Conservation (phyloP, 2,329 filamentous ascomycete species). For the Beauveria scarabaeidicola region DNA sequence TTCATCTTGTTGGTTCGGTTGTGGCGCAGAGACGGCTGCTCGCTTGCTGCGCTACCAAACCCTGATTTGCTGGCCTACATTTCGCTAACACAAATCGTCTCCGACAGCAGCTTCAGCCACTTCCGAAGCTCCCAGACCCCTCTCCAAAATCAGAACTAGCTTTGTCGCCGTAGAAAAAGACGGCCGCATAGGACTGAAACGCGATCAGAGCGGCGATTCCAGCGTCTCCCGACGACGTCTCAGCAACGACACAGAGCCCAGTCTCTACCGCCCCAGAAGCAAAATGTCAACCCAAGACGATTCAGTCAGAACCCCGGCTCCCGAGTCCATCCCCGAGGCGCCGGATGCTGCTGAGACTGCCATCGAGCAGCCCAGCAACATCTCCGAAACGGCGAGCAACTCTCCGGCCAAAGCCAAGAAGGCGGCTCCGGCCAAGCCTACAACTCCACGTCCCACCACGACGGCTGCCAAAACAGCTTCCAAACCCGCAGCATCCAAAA, state of each 20-base stretch:
- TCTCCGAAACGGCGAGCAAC: conserved; percentile 16
- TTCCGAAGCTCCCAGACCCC: conserved; percentile 50
- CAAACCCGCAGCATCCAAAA: conserved; percentile 16
- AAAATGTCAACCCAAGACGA: conserved; percentile 22
- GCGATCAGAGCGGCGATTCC: conserved; percentile 30
- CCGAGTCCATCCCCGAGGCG: conserved; percentile 8
- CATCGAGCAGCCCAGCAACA: conserved; percentile 6
- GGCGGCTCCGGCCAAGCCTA: conserved; percentile 7
- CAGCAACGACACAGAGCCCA: conserved; percentile 28
- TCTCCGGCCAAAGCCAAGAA: conserved; percentile 19
- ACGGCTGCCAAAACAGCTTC: conserved; percentile 18
- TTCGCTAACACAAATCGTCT: conserved; percentile 1
- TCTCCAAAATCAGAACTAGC: conserved; percentile 67
- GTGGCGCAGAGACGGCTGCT: conserved; percentile 1
- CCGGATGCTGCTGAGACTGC: not conserved
- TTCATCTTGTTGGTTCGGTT: not conserved
- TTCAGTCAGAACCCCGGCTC: conserved; percentile 5
- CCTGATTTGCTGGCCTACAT: not conserved
- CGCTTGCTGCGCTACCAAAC: conserved; percentile 3
- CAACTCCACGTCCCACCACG: conserved; percentile 16
- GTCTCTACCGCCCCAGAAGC: conserved; percentile 30
- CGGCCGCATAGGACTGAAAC: conserved; percentile 45
- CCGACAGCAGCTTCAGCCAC: conserved; percentile 17
- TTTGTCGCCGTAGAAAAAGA: conserved; percentile 67
- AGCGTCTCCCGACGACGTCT: conserved; percentile 28